Evolutionary conservation across 352 stramenopile genomes (phyloP).

Genomic region (Phytophthora agathidicida): DNA sequence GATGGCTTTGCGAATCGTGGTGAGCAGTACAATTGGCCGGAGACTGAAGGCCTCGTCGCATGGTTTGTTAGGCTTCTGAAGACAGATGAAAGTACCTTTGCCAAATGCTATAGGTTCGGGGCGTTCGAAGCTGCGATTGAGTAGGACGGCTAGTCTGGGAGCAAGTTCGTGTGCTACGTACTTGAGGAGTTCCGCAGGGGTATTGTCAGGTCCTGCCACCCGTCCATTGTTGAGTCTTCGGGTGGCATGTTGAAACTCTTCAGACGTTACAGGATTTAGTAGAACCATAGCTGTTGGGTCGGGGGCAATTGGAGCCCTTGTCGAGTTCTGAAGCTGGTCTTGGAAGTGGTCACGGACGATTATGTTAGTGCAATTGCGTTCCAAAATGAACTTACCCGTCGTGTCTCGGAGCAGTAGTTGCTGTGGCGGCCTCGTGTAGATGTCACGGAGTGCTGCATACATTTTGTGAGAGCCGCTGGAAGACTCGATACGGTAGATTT

Average conservation of each 20-base stretch:
- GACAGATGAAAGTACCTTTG: neutral
- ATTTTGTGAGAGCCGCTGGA: no score
- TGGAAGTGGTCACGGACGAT: no score
- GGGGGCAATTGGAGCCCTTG: no score
- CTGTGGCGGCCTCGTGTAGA: no score
- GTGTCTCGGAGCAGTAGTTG: no score
- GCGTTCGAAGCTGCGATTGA: slow-evolving; percentile 3
- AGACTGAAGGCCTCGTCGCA: slow-evolving; percentile 2
- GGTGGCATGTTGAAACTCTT: neutral
- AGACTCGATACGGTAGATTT: neutral
- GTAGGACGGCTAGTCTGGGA: neutral
- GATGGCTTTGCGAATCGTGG: slow-evolving; percentile 2
- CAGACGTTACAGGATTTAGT: neutral
- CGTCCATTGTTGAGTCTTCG: neutral
- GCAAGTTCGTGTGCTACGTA: neutral
- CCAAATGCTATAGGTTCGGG: neutral
- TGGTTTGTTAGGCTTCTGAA: slow-evolving; percentile 4
- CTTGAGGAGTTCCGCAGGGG: slow-evolving; percentile 6
- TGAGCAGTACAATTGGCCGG: slow-evolving; percentile 3
- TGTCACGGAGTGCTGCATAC: neutral
- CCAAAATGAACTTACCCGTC: no score
- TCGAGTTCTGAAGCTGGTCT: no score
- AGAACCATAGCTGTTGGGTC: neutral
- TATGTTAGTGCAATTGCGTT: no score
- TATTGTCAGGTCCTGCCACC: neutral